A percentile compares a stretch with the other conserved stretches of the same genome.
Conservation (phyloP, 768 basidiomycete genomes). For the Tricholoma hemisulphureum region DNA sequence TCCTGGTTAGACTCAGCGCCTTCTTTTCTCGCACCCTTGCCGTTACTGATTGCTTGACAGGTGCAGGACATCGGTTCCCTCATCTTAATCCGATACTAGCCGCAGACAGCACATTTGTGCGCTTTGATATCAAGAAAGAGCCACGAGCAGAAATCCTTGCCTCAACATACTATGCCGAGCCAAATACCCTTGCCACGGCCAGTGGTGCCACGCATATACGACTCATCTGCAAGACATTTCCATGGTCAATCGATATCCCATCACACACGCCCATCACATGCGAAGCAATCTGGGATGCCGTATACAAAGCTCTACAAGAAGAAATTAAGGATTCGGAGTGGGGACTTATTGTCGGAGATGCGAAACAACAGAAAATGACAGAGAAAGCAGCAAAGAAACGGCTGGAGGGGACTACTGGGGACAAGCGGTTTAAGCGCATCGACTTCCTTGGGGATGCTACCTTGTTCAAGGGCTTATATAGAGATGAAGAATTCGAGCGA, state of each 20-base stretch:
- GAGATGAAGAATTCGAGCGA: conserved; percentile 55
- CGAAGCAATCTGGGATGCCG: conserved; percentile 52
- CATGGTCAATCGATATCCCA: conserved; percentile 62
- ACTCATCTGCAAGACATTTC: conserved; percentile 60
- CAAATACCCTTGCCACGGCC: conserved; percentile 36
- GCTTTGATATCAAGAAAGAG: conserved; percentile 47
- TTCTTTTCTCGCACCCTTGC: not conserved
- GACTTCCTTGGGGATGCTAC: conserved; percentile 63
- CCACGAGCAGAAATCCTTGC: conserved; percentile 42
- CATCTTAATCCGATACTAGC: conserved; percentile 54
- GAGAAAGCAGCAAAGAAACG: conserved; percentile 54
- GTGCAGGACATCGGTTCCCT: conserved; percentile 27
- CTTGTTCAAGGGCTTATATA: conserved; percentile 61
- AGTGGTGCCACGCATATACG: conserved; percentile 42
- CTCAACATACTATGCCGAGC: conserved; percentile 40
- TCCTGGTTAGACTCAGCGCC: not conserved
- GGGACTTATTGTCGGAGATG: conserved; percentile 50
- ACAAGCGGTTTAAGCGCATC: conserved; percentile 48
- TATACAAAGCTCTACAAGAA: conserved; percentile 50
- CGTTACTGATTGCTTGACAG: not conserved
- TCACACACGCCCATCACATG: conserved; percentile 44
- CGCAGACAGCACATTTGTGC: conserved; percentile 46
- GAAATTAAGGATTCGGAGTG: conserved; percentile 66
- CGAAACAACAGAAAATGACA: conserved; percentile 41
- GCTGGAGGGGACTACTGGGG: conserved; percentile 33